Base-by-base conservation (phyloP, 371 early-diverging fungal species). In the Mortierella sp. region DNA sequence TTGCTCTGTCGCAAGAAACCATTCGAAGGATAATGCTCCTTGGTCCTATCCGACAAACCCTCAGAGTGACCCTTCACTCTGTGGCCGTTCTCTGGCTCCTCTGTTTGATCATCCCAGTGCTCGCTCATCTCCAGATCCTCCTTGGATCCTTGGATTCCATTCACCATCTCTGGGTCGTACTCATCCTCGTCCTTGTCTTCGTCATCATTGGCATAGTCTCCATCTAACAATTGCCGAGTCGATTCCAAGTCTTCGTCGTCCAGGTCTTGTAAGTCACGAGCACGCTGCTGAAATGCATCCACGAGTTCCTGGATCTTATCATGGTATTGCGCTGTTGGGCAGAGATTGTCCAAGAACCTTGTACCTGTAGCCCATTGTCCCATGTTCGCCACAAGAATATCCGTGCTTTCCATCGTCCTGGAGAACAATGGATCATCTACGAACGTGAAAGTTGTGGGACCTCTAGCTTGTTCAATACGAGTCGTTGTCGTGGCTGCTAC, bases 301-400 rank as follows among this genome's bases (percentile, higher is more conserved):
- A 73, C 56, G 8, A 67, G 58, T 21, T 55, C 52, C 0, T 37
- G 51, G 9, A 73, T 55, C 44, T 40, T 62, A 28, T 58, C 48
- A 31, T 73, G 63, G 43, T 67, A 73, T 40, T 58, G 29, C 27
- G 67, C 31, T 0, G 74, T 73, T 0, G 74, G 47, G 67, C 57
- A 54, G 28, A 58, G 63, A 14, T 63, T 54, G 8, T 67, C 60
- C 60, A 67, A 46, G 47, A 58, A 59, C 22, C 54, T 63, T 13
- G 74, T 73, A 0, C 74, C 74, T 2, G 74, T 73, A 0, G 74
- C 74, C 63, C 54, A 62, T 27, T 73, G 74, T 40, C 74, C 67
- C 49, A 73, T 28, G 41, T 72, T 66, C 57, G 54, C 67, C 6
- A 72, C 73, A 12, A 72, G 28, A 17, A 72, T 24, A 19, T 72